These are phyloP conservation scores for Penium margaritaceum DNA, from an alignment of 139 green algal genomes.

Conservation along the genomic window DNA sequence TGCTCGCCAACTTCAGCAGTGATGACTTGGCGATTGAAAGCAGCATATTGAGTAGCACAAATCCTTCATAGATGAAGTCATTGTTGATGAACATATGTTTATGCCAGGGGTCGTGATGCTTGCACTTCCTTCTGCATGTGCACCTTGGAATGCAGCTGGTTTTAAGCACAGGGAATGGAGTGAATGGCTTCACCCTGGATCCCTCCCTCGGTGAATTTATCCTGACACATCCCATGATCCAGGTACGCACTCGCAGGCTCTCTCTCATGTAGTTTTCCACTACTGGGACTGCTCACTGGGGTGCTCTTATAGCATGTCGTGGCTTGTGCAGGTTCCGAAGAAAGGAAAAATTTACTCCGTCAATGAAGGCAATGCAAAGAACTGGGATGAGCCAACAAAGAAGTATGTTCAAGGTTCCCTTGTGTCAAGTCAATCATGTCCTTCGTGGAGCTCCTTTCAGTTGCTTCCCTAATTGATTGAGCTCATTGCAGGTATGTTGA, in stretches of 20 bases:
- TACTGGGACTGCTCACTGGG: not conserved
- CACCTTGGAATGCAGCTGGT: slow-evolving; percentile 63
- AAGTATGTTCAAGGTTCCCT: slow-evolving; percentile 29
- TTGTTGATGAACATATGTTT: no score
- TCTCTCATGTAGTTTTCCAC: no score
- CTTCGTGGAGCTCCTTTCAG: not conserved
- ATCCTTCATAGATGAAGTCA: no score
- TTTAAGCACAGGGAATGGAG: slow-evolving; percentile 77
- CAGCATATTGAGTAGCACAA: no score
- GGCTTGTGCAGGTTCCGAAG: slow-evolving; percentile 59
- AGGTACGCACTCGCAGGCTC: no score
- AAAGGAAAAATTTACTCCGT: slow-evolving; percentile 94
- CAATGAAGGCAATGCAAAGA: slow-evolving; percentile 89
- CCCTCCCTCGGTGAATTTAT: slow-evolving; percentile 51
- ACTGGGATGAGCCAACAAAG: slow-evolving; percentile 36
- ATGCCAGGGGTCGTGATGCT: not conserved
- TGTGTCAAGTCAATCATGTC: not conserved
- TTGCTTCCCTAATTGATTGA: not conserved
- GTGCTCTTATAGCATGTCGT: not conserved
- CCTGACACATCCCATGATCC: slow-evolving; percentile 48
- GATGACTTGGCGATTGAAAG: no score
- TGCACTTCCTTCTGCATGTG: not conserved
- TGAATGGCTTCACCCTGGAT: slow-evolving; percentile 69
- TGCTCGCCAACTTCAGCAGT: no score
- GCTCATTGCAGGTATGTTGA: slow-evolving; percentile 56